phyloP scores from a whole-genome alignment of 495 filamentous ascomycete genomes.

The Pyrenula massariospora region DNA sequence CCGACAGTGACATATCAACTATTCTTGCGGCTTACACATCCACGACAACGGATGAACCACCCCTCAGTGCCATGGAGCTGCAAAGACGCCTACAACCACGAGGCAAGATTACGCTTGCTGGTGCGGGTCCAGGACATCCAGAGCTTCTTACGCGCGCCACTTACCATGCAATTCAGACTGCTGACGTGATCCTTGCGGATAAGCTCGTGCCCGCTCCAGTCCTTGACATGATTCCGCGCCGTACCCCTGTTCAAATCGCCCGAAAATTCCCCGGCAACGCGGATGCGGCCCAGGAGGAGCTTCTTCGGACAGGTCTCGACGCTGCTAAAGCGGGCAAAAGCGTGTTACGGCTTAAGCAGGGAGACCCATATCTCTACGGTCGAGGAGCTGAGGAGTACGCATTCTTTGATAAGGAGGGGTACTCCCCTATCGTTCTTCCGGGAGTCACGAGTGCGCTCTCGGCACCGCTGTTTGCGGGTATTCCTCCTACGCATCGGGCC shows the following conservation, averaged over 20 bases:
- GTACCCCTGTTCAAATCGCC: conserved; percentile 82
- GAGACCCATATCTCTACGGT: conserved; percentile 93
- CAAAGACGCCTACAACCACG: conserved; percentile 8
- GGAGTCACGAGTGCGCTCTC: conserved; percentile 82
- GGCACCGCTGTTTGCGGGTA: conserved; percentile 77
- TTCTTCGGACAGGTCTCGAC: conserved; percentile 66
- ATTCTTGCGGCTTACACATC: conserved; percentile 55
- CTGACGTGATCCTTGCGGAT: conserved; percentile 85
- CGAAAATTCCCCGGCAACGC: conserved; percentile 97
- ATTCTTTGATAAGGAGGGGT: conserved; percentile 70
- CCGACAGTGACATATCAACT: conserved; percentile 62
- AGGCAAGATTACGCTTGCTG: conserved; percentile 77
- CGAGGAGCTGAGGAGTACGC: conserved; percentile 84
- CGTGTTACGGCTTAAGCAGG: conserved; percentile 87
- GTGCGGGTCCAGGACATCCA: conserved; percentile 87
- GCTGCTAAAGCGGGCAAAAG: conserved; percentile 60
- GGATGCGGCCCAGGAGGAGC: conserved; percentile 82
- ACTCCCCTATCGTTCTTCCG: conserved; percentile 62
- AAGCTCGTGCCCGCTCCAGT: conserved; percentile 89
- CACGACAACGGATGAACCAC: conserved; percentile 9
- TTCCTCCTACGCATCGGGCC: conserved; percentile 78
- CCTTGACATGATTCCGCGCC: conserved; percentile 77
- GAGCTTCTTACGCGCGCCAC: conserved; percentile 84
- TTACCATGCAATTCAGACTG: conserved; percentile 68
- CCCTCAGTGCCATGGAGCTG: conserved; percentile 7